A percentile compares a stretch with the other conserved stretches of the same genome.
Evolutionary conservation across 495 filamentous ascomycete genomes (phyloP).

Genomic region (Penicillium paxilli): DNA sequence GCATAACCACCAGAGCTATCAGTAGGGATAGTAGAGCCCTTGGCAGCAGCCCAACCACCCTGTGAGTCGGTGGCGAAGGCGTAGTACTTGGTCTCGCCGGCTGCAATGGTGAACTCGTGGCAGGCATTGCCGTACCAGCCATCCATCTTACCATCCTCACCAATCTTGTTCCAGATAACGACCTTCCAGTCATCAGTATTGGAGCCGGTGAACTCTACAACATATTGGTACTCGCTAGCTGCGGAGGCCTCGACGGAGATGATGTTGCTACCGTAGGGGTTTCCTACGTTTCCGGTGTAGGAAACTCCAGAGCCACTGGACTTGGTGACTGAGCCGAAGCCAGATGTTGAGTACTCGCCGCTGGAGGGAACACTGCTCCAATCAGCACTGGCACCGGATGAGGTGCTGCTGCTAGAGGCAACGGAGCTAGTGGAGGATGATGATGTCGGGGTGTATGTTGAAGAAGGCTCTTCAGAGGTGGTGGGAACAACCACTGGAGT

Average conservation of each 20-base stretch:
- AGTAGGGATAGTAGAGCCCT: constrained; percentile 30
- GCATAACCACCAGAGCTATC: constrained; percentile 35
- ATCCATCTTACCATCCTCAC: constrained; percentile 32
- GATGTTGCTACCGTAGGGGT: constrained; percentile 54
- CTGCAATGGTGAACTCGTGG: constrained; percentile 38
- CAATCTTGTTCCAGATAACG: constrained; percentile 56
- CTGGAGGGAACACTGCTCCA: constrained; percentile 25
- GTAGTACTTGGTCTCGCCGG: constrained; percentile 44
- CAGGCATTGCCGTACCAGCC: constrained; percentile 44
- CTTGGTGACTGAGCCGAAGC: constrained; percentile 33
- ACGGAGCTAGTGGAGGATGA: constrained; percentile 7
- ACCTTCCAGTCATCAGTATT: constrained; percentile 37
- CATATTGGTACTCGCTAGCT: constrained; percentile 44
- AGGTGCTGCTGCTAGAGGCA: constrained; percentile 5
- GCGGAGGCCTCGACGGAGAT: constrained; percentile 34
- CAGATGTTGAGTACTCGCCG: constrained; percentile 22
- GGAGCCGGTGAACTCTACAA: constrained; percentile 43
- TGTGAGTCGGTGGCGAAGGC: constrained; percentile 49
- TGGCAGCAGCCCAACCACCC: constrained; percentile 35
- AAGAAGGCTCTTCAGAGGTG: neutral
- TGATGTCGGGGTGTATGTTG: neutral
- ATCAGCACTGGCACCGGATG: constrained; percentile 6
- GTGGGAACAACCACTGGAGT: constrained; percentile 1
- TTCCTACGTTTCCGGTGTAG: constrained; percentile 51
- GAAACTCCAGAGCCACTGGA: constrained; percentile 31